These are phyloP conservation scores for Bipolaris zeicola DNA, from an alignment of 2,329 filamentous ascomycete species.

Conservation along the genomic window DNA sequence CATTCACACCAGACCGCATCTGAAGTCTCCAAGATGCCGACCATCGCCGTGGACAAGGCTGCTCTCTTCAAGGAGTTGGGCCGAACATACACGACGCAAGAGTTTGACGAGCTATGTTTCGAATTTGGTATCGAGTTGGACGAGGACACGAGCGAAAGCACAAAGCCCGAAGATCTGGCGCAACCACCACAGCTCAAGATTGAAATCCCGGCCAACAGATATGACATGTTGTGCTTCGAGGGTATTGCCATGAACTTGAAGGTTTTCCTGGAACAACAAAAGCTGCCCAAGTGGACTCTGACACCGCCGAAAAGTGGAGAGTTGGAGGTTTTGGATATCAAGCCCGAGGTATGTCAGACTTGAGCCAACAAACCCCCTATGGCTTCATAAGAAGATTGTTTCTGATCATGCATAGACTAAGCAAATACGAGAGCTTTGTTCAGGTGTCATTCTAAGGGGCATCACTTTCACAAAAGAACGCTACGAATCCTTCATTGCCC, in stretches of 20 bases:
- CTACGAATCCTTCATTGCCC: constrained; percentile 95
- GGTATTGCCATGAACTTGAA: constrained; percentile 95
- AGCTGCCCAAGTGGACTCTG: constrained; percentile 79
- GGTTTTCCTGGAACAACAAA: constrained; percentile 80
- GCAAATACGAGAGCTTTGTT: constrained; percentile 83
- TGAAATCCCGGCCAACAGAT: constrained; percentile 93
- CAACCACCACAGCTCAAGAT: constrained; percentile 95
- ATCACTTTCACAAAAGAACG: constrained; percentile 88
- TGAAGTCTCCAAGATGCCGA: constrained; percentile 73
- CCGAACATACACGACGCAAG: constrained; percentile 86
- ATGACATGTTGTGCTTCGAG: constrained; percentile 96
- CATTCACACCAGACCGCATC: constrained; percentile 22
- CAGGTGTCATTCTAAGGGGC: constrained; percentile 85
- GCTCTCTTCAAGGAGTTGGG: constrained; percentile 92
- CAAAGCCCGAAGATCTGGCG: constrained; percentile 57
- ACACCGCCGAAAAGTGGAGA: constrained; percentile 73
- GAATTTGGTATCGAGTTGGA: constrained; percentile 98
- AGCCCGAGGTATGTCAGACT: constrained; percentile 60
- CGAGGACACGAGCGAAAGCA: constrained; percentile 66
- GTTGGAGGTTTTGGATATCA: constrained; percentile 80
- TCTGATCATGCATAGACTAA: constrained; percentile 61
- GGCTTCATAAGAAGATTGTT: background rate
- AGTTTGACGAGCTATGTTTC: constrained; percentile 98
- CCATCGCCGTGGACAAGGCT: constrained; percentile 95
- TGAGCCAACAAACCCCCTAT: background rate